A percentile compares a stretch with the other conserved stretches of the same genome.
phyloP scores from a whole-genome alignment of 1,139 yeast genomes.

The Williopsis jadinii region DNA sequence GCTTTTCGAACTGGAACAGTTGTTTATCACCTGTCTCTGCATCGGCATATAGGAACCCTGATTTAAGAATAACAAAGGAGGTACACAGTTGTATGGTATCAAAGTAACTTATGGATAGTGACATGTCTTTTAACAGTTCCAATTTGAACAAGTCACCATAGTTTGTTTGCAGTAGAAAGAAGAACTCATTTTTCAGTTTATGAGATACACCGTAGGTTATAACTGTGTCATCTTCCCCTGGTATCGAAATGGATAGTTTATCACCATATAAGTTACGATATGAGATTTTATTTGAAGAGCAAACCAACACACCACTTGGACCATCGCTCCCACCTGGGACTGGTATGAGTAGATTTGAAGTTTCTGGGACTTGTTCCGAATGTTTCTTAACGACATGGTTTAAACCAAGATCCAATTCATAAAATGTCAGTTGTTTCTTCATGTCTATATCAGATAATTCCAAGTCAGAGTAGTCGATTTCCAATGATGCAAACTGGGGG shows the following conservation, averaged over 20 bases:
- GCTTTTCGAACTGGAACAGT: slow-evolving; percentile 68
- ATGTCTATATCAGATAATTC: slow-evolving; percentile 16
- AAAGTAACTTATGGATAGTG: slow-evolving; percentile 53
- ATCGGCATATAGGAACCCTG: slow-evolving; percentile 72
- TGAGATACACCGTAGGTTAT: slow-evolving; percentile 60
- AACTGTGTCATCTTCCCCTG: slow-evolving; percentile 28
- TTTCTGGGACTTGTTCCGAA: slow-evolving; percentile 33
- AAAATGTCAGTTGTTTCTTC: slow-evolving; percentile 44
- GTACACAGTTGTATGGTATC: slow-evolving; percentile 64
- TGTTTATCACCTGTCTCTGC: slow-evolving; percentile 54
- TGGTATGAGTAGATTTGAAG: slow-evolving; percentile 36
- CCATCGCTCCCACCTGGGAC: slow-evolving; percentile 48
- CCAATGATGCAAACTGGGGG: slow-evolving; percentile 79
- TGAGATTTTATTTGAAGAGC: slow-evolving; percentile 38
- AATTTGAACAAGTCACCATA: slow-evolving; percentile 77
- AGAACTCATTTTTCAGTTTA: slow-evolving; percentile 51
- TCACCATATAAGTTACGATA: slow-evolving; percentile 33
- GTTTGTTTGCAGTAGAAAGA: slow-evolving; percentile 64
- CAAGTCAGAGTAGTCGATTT: slow-evolving; percentile 42
- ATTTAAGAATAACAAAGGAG: slow-evolving; percentile 52
- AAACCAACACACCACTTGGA: slow-evolving; percentile 55
- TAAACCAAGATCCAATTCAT: slow-evolving; percentile 81
- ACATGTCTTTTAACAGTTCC: slow-evolving; percentile 39
- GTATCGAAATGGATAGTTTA: slow-evolving; percentile 41
- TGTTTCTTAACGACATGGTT: slow-evolving; percentile 60